phyloP scores from a whole-genome alignment of 352 stramenopile genomes.

The Phytophthora chlamydospora region DNA sequence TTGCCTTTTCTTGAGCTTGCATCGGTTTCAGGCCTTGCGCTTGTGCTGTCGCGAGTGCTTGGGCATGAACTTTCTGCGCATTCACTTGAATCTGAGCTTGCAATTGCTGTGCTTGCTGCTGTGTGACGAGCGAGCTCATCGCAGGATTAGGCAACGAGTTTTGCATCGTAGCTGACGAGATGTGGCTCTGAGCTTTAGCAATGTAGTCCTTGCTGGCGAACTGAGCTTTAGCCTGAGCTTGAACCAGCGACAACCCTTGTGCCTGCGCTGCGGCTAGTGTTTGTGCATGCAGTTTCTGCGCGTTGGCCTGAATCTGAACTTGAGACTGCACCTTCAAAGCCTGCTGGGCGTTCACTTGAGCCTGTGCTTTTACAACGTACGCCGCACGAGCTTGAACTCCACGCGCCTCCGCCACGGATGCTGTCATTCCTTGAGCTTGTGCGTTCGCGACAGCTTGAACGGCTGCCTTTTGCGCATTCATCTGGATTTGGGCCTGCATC shows the following conservation, averaged over 20 bases:
- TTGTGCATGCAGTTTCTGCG: constrained; percentile 88
- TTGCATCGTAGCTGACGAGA: constrained; percentile 68
- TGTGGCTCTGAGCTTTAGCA: constrained; percentile 84
- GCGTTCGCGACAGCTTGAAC: constrained; percentile 78
- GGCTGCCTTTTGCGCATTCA: constrained; percentile 85
- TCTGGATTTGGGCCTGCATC: constrained; percentile 85
- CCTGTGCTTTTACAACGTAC: constrained; percentile 86
- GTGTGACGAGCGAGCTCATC: constrained; percentile 63
- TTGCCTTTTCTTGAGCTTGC: constrained; percentile 90
- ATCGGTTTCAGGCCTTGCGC: constrained; percentile 86
- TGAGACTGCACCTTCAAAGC: constrained; percentile 87
- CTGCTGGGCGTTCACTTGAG: constrained; percentile 86
- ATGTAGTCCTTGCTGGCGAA: constrained; percentile 92
- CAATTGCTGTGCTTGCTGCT: constrained; percentile 87
- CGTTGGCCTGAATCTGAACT: constrained; percentile 90
- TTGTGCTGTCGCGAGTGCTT: constrained; percentile 87
- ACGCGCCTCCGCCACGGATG: constrained; percentile 69
- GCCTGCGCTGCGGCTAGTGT: constrained; percentile 84
- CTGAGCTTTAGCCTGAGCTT: constrained; percentile 87
- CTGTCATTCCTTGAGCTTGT: constrained; percentile 79
- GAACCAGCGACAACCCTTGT: constrained; percentile 84
- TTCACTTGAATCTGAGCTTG: constrained; percentile 91
- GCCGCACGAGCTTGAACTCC: constrained; percentile 85
- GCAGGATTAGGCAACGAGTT: constrained; percentile 52
- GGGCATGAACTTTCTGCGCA: constrained; percentile 88